These are phyloP conservation scores for Aspergillus haitiensis DNA, from an alignment of 495 filamentous ascomycete genomes.

Conservation along the genomic window DNA sequence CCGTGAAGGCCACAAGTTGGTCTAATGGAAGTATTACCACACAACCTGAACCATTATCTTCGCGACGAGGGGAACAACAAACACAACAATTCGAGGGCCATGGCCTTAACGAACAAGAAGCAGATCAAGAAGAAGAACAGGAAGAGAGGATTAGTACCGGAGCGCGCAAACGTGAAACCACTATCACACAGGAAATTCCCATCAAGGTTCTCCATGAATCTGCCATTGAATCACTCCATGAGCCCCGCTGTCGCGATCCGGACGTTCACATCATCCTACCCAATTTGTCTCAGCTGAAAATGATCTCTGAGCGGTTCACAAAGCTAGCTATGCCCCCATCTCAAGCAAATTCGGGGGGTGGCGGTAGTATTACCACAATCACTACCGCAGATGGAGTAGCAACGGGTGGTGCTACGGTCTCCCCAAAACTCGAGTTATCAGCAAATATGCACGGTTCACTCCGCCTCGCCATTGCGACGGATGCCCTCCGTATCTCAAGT, in stretches of 20 bases:
- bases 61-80: too few relatives aligned
- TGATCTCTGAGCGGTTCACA: constrained; percentile 90
- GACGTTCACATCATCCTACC: constrained; percentile 94
- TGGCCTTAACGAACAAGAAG: constrained; percentile 23
- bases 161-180: constrained; percentile 68
- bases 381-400: not conserved
- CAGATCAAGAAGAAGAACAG: not conserved
- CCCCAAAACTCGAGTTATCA: constrained; percentile 71
- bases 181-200: constrained; percentile 96
- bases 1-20: constrained; percentile 64
- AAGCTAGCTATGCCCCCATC: constrained; percentile 58
- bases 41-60: too few relatives aligned
- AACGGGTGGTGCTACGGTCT: constrained; percentile 18
- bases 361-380: not conserved
- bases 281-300: constrained; percentile 77
- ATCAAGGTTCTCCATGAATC: constrained; percentile 79
- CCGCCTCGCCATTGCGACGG: constrained; percentile 70
- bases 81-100: too few relatives aligned
- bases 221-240: constrained; percentile 80
- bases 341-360: not conserved
- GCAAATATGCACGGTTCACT: constrained; percentile 93
- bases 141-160: constrained; percentile 2
- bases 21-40: constrained; percentile 35
- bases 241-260: constrained; percentile 85
- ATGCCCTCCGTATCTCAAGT: constrained; percentile 76